Evolutionary conservation across 2,329 filamentous ascomycete species (phyloP), one percentile per base, ranked within the genome.

Genomic region (Coleophoma crateriformis): DNA sequence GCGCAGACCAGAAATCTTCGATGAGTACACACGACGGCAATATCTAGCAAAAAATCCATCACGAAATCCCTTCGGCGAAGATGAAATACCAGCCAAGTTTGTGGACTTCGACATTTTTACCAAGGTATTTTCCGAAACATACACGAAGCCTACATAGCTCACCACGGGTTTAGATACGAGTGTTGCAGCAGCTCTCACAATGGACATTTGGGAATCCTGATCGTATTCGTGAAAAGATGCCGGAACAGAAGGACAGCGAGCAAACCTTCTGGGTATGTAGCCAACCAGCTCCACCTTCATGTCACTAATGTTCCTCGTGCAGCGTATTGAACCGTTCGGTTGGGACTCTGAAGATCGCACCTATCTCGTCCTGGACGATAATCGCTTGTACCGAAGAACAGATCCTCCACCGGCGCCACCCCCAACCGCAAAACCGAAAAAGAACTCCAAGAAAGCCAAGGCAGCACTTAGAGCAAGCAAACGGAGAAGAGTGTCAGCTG

Each of bases 281-380:
- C 27, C 40, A 20, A 35, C 27, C 27, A 20, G 7, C 40, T 19
- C 22, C 33, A 34, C 15, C 33, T 6, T 12, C 3, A 33, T 4
- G n/a, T 17, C 3, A 12, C 33, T 19, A 15, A 50, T 33, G 12
- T 42, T 37, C 32, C 34, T 17, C 4, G 27, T 14, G 49, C 47
- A 86, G 83, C 75, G 84, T 52, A 90, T 94, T 57, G 88, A 92
- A 61, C 86, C 88, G 0, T 84, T 87, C 54, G 94, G 94, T 10
- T 97, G 90, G 83, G 94, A 99, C 66, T 78, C 82, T 19, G 77
- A 96, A 43, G 91, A 95, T 56, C 85, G 90, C 35, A 84, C 84
- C 34, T 95, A 97, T 64, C 95, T 87, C 62, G 85, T 97, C 3
- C 78, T 99, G 3, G 92, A 97, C 60, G 94, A 99, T 65, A 95